Evolutionary conservation across 2,329 filamentous ascomycete species (phyloP).

Genomic region (Arthrobotrys sphaeroides): DNA sequence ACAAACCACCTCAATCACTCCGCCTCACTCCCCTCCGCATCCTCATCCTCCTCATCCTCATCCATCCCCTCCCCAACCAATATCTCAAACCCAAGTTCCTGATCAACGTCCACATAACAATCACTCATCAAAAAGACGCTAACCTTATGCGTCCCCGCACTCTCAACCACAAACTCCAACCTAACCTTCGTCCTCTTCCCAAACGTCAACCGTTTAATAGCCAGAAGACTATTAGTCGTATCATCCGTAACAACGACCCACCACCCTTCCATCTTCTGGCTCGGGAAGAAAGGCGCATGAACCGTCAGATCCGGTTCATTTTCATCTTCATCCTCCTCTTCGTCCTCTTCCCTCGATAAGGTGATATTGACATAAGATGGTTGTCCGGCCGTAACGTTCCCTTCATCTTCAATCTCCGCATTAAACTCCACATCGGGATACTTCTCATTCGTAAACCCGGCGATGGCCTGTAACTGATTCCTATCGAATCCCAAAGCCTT

Average conservation of each 20-base stretch:
- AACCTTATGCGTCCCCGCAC: constrained; percentile 82
- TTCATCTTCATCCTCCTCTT: constrained; percentile 71
- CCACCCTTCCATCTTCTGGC: constrained; percentile 95
- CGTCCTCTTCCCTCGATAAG: constrained; percentile 82
- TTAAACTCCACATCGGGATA: constrained; percentile 95
- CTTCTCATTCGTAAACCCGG: constrained; percentile 92
- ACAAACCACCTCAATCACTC: constrained; percentile 41
- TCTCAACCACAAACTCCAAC: constrained; percentile 87
- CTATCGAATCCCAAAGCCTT: constrained; percentile 81
- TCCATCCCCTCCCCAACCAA: constrained; percentile 92
- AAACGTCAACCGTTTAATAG: constrained; percentile 94
- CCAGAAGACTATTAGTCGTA: constrained; percentile 83
- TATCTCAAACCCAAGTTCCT: constrained; percentile 88
- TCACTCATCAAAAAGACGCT: constrained; percentile 97
- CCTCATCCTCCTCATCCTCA: constrained; percentile 86
- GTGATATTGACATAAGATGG: constrained; percentile 84
- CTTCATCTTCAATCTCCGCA: constrained; percentile 82
- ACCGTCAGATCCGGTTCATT: constrained; percentile 81
- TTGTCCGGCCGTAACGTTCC: constrained; percentile 80
- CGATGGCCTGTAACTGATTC: constrained; percentile 84
- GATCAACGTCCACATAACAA: constrained; percentile 95
- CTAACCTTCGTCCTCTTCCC: constrained; percentile 78
- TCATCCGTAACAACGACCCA: constrained; percentile 97
- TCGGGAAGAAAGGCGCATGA: constrained; percentile 93
- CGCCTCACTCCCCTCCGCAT: constrained; percentile 68